phyloP scores from a whole-genome alignment of 768 basidiomycete genomes.

The Boletus subparvulus region DNA sequence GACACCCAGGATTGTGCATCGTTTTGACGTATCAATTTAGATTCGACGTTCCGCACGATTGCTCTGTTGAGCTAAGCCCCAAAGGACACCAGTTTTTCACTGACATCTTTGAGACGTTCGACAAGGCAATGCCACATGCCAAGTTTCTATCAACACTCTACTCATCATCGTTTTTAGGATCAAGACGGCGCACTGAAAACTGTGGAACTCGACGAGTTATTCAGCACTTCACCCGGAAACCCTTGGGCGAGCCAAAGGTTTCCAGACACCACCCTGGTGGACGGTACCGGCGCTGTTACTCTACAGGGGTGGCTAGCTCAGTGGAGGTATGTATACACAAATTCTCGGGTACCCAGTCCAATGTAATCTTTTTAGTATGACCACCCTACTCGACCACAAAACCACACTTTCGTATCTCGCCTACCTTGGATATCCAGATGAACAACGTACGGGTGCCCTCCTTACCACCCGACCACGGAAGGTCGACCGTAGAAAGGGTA shows the following conservation, averaged over 20 bases:
- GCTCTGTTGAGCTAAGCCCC: constrained; percentile 94
- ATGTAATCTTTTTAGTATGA: constrained; percentile 64
- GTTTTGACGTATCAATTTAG: constrained; percentile 40
- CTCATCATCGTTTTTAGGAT: constrained; percentile 52
- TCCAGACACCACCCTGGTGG: constrained; percentile 84
- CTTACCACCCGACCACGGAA: constrained; percentile 84
- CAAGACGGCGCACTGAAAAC: constrained; percentile 90
- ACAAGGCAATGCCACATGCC: constrained; percentile 57
- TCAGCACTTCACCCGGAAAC: constrained; percentile 93
- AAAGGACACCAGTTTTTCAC: constrained; percentile 96
- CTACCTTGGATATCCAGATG: constrained; percentile 86
- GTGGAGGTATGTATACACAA: constrained; percentile 73
- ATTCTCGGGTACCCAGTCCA: not conserved
- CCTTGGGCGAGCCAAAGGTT: constrained; percentile 95
- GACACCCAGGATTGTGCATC: not conserved
- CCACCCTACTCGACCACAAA: constrained; percentile 90
- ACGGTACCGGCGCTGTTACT: constrained; percentile 89
- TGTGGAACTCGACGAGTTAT: constrained; percentile 81
- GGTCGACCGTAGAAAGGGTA: constrained; percentile 81
- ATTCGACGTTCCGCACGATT: constrained; percentile 91
- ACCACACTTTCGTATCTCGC: constrained; percentile 93
- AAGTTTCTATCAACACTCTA: not conserved
- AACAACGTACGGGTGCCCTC: constrained; percentile 78
- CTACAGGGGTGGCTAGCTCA: constrained; percentile 97
- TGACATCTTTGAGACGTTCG: constrained; percentile 92